phyloP scores from a whole-genome alignment of 2,329 filamentous ascomycete species.

The Botrytis fragariae region DNA sequence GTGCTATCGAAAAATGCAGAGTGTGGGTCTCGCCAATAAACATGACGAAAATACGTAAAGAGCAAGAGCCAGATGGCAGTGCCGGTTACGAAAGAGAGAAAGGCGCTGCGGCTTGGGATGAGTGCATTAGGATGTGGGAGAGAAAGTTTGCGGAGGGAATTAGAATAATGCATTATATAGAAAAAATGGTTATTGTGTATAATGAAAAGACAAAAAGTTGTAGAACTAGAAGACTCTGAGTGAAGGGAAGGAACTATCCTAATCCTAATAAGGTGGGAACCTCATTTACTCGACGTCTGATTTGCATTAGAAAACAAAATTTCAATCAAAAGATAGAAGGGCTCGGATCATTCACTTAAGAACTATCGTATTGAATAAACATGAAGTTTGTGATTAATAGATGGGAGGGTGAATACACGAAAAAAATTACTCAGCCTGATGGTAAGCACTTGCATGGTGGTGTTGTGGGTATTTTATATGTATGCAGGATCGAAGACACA shows the following conservation, averaged over 20 bases:
- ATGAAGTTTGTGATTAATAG: neutral
- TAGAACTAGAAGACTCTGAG: neutral
- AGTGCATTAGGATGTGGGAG: neutral
- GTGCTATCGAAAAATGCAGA: slow-evolving; percentile 26
- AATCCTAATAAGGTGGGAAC: neutral
- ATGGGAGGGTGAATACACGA: neutral
- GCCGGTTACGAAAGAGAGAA: neutral
- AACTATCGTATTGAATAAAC: neutral
- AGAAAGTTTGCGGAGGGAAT: neutral
- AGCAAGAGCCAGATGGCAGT: slow-evolving; percentile 16
- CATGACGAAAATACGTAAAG: slow-evolving; percentile 17
- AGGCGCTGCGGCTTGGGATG: neutral
- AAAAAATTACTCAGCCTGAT: neutral
- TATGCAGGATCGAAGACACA: neutral
- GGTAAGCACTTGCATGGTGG: neutral
- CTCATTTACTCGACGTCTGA: neutral
- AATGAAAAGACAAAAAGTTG: neutral
- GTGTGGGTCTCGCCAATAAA: slow-evolving; percentile 29
- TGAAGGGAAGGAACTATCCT: neutral
- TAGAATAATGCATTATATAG: neutral
- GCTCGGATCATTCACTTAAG: neutral
- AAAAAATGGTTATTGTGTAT: neutral
- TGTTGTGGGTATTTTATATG: neutral
- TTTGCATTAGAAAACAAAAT: neutral
- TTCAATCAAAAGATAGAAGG: neutral